These are phyloP conservation scores for Glycine soja DNA, from an alignment of 306 rosid species.

Conservation along the genomic window DNA sequence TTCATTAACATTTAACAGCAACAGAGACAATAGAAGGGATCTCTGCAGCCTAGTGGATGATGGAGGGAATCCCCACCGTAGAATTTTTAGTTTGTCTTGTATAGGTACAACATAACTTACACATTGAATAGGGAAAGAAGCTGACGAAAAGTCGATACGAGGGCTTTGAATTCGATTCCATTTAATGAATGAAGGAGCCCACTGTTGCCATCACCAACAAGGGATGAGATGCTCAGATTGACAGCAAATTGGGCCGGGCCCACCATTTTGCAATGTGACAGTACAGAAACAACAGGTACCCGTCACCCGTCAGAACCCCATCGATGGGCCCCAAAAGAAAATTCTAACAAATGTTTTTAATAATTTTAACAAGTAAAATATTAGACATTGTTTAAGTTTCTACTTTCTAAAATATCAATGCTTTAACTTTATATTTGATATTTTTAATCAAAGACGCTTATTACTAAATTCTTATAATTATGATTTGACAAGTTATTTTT, in stretches of 20 bases:
- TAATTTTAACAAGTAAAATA: background rate
- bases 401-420: background rate
- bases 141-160: slow-evolving; percentile 50
- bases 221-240: slow-evolving; percentile 17
- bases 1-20: background rate
- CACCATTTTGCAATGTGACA: slow-evolving; percentile 33
- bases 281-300: background rate
- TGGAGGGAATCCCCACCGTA: slow-evolving; percentile 20
- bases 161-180: slow-evolving; percentile 12
- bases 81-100: slow-evolving; percentile 71
- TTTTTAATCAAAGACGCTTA: background rate
- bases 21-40: background rate
- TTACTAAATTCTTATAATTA: background rate
- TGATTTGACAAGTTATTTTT: background rate
- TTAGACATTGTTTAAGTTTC: background rate
- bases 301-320: slow-evolving; percentile 13
- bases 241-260: slow-evolving; percentile 43
- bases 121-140: slow-evolving; percentile 53
- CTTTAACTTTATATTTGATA: background rate
- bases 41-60: background rate
- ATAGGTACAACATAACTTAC: slow-evolving; percentile 42
- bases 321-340: slow-evolving; percentile 32
- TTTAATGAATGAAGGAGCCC: slow-evolving; percentile 32
- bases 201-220: slow-evolving; percentile 24
- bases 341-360: background rate